Conservation (phyloP, 1,284 basidiomycete species). For the Sporisorium graminicola region DNA sequence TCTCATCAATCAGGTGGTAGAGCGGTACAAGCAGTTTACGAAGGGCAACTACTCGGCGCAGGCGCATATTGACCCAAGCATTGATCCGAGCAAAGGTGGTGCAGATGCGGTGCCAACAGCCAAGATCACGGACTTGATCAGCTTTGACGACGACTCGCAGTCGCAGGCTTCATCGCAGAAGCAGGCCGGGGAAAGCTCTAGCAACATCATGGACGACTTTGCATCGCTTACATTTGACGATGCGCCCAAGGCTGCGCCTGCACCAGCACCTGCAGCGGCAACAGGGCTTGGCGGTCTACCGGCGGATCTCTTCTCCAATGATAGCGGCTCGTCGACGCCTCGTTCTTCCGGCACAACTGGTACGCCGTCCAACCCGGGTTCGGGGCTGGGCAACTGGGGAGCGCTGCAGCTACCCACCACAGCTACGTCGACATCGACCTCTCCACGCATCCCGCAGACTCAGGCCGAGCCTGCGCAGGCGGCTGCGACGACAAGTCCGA, state of each 20-base stretch:
- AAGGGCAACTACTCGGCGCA: slow-evolving; percentile 83
- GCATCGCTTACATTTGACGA: slow-evolving; percentile 61
- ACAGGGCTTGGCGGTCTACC: slow-evolving; percentile 34
- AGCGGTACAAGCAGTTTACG: slow-evolving; percentile 90
- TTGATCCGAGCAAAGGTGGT: slow-evolving; percentile 61
- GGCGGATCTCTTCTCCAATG: slow-evolving; percentile 44
- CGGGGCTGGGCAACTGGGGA: slow-evolving; percentile 56
- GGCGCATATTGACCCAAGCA: slow-evolving; percentile 73
- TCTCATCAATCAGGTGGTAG: slow-evolving; percentile 91
- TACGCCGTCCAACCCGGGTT: slow-evolving; percentile 26
- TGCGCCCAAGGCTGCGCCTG: slow-evolving; percentile 11
- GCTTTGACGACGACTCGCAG: slow-evolving; percentile 62
- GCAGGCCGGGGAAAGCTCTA: background rate
- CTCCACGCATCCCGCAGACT: slow-evolving; percentile 25
- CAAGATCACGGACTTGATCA: slow-evolving; percentile 66
- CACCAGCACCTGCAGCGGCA: background rate
- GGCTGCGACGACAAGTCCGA: background rate
- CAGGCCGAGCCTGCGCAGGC: background rate
- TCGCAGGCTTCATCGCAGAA: background rate
- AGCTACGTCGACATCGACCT: slow-evolving; percentile 39
- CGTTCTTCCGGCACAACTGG: slow-evolving; percentile 6
- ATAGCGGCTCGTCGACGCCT: slow-evolving; percentile 29
- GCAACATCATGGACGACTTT: slow-evolving; percentile 61
- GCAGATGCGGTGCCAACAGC: slow-evolving; percentile 64
- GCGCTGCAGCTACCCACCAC: slow-evolving; percentile 57